These are phyloP conservation scores for Dujonia santamariae DNA, from an alignment of 1,139 yeast species.

Conservation along the genomic window DNA sequence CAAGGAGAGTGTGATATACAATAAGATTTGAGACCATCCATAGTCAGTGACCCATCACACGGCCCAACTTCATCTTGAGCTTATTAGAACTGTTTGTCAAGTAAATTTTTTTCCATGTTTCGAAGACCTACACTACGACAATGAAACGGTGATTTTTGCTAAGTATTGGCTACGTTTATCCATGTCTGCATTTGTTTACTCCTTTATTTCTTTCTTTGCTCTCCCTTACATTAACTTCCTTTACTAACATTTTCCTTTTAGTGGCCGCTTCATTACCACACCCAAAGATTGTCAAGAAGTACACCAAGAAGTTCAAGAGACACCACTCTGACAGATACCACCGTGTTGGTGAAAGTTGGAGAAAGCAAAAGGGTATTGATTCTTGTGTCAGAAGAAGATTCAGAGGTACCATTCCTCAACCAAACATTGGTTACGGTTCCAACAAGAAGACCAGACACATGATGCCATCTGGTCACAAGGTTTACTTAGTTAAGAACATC, in stretches of 20 bases:
- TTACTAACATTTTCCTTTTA: conserved; percentile 16
- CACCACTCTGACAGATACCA: conserved; percentile 99
- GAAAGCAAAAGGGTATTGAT: conserved; percentile 99
- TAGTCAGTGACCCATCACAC: too few species aligned
- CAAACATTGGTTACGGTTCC: conserved; percentile 99
- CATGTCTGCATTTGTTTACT: neutral
- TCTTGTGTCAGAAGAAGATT: conserved; percentile 99
- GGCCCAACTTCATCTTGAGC: too few species aligned
- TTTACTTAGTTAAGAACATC: conserved; percentile 88
- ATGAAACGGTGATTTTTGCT: too few species aligned
- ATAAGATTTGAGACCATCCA: too few species aligned
- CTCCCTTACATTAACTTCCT: too few species aligned
- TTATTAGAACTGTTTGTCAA: too few species aligned
- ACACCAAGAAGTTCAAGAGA: conserved; percentile 98
- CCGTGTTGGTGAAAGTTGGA: conserved; percentile 99
- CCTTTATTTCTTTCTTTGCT: neutral
- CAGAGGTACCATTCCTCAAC: conserved; percentile 99
- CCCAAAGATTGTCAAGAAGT: conserved; percentile 99
- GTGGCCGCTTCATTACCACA: conserved; percentile 98
- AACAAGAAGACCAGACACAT: conserved; percentile 97
- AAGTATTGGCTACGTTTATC: too few species aligned
- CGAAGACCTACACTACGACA: too few species aligned
- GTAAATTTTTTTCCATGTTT: too few species aligned
- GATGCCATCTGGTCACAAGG: conserved; percentile 98
- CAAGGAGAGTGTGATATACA: too few species aligned